These are phyloP conservation scores for Batrachochytrium dendrobatidis DNA, from an alignment of 371 early-diverging fungal species.

Conservation along the genomic window DNA sequence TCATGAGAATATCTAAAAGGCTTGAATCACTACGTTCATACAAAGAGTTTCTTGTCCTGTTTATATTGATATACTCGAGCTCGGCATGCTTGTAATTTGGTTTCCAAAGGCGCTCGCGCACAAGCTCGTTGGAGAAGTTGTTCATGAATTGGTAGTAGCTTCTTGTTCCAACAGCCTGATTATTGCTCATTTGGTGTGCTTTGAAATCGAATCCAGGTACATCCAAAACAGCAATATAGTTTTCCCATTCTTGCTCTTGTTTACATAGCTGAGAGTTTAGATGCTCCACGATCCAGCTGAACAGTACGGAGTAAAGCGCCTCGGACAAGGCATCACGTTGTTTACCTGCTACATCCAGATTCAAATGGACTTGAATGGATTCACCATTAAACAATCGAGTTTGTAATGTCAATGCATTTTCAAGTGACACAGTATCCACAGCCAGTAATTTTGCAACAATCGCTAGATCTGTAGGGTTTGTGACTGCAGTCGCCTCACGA, in stretches of 20 bases:
- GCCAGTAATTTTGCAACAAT: constrained; percentile 82
- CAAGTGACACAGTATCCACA: constrained; percentile 66
- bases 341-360: constrained; percentile 60
- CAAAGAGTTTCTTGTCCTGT: no score
- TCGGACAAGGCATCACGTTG: constrained; percentile 79
- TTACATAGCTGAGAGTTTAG: constrained; percentile 72
- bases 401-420: constrained; percentile 74
- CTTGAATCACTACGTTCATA: no score
- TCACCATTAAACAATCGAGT: constrained; percentile 52
- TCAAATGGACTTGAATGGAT: constrained; percentile 72
- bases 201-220: constrained; percentile 22
- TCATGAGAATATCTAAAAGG: no score
- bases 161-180: no score
- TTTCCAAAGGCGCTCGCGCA: no score
- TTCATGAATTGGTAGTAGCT: constrained; percentile 70
- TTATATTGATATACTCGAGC: no score
- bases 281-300: constrained; percentile 75
- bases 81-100: no score
- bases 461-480: constrained; percentile 24
- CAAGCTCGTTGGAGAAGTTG: constrained; percentile 75
- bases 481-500: constrained; percentile 33
- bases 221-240: constrained; percentile 36
- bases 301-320: constrained; percentile 66
- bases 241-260: constrained; percentile 31
- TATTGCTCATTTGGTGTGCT: constrained; percentile 25